Evolutionary conservation across 495 filamentous ascomycete species (phyloP).

Genomic region (Neurospora intermedia): DNA sequence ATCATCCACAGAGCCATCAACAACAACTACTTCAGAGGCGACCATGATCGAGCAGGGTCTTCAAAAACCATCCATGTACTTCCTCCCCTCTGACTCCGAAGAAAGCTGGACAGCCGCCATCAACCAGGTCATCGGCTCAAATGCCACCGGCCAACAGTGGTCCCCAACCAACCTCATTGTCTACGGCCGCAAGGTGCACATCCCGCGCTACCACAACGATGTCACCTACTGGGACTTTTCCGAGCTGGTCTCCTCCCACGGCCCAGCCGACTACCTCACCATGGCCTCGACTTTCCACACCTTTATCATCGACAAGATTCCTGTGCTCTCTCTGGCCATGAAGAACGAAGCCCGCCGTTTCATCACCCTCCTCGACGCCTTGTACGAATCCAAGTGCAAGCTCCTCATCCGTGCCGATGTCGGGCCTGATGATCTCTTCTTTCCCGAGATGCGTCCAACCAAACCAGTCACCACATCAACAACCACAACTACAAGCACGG

Average conservation of each 20-base stretch:
- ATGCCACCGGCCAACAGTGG: constrained; percentile 26
- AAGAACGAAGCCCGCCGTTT: constrained; percentile 65
- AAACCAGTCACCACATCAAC: neutral
- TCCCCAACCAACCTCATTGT: constrained; percentile 38
- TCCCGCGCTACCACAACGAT: constrained; percentile 39
- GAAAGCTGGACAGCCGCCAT: constrained; percentile 6
- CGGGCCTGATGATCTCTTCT: constrained; percentile 57
- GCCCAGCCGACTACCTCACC: constrained; percentile 63
- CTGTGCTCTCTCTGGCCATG: constrained; percentile 42
- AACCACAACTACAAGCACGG: neutral
- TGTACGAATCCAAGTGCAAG: constrained; percentile 61
- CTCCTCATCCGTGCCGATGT: constrained; percentile 46
- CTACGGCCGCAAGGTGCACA: constrained; percentile 46
- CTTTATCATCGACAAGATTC: constrained; percentile 50
- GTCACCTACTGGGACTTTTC: constrained; percentile 46
- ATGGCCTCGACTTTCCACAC: constrained; percentile 61
- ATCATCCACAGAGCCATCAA: neutral
- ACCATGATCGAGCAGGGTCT: neutral
- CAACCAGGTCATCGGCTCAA: neutral
- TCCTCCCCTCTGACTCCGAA: constrained; percentile 14
- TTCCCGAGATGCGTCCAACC: constrained; percentile 40
- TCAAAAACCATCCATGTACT: constrained; percentile 23
- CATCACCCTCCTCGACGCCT: constrained; percentile 60
- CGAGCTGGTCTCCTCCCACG: constrained; percentile 48
- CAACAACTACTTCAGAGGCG: neutral